Evolutionary conservation across 1,284 basidiomycete species (phyloP), one percentile per base, ranked within the genome.

Genomic region (Erythrobasidium hasegawianum): DNA sequence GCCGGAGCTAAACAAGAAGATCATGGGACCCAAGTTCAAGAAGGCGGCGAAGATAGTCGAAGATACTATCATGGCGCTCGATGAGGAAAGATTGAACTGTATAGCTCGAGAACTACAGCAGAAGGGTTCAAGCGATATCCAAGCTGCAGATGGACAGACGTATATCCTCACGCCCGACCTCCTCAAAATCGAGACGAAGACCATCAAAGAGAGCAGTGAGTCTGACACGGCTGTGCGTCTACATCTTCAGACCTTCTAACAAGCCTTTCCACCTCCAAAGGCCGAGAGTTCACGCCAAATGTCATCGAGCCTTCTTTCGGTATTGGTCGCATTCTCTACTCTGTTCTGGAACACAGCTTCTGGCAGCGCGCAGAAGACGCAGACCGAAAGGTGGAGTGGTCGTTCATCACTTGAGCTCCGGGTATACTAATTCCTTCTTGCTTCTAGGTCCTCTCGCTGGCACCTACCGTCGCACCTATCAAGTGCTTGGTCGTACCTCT

Each of bases 281-380:
- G 92, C 70, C 89, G 95, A 73, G 94, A 97, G 79, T 97, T 85
- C 79, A 91, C 86, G 56, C 95, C 95, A 54, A 97, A 97, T 79
- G 95, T 99, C 78, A 96, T 97, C 76, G 95, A 97, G 78, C 95
- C 95, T 27, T 99, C 96, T 18, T 97, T 97, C 79, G 95, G 96
- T 73, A 86, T 98, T 73, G 95, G 95, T 67, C 90, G 95, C 68
- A 97, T 98, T 75, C 83, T 97, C 55, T 97, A 97, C 79, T 87
- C 87, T 40, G 81, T 97, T 58, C 85, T 98, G 56, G 95, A 99
- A 79, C 95, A 98, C 82, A 87, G 85, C 73, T 99, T 89, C 83
- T 97, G 95, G 95, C 85, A 86, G 66, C 86, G 95, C 76, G 93
- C 92, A 76, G 86, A 91, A 75, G 91, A 95, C 78, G 80, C 89